Base-by-base conservation (phyloP, 2,329 filamentous ascomycete genomes). In the Calonectria hongkongensis region DNA sequence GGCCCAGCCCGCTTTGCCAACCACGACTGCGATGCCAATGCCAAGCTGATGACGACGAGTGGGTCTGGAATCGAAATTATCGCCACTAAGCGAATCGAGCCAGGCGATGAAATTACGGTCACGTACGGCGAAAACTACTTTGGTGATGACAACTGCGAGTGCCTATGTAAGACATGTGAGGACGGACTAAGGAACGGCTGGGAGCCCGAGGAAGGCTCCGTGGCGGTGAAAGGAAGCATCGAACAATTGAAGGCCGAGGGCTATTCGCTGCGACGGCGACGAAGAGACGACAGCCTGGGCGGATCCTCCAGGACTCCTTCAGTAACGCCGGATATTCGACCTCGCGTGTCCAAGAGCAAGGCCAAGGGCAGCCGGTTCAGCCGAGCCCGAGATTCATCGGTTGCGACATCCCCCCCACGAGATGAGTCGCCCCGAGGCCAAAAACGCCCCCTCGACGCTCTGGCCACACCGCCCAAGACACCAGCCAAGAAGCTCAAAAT, bases 51-150 rank as follows among this genome's bases (percentile, higher is more conserved):
- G 78, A 98, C 95, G 43, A 94, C 92, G 43, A 95, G 95, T 56
- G 91, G 93, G 70, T 92, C 96, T 71, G 95, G 95, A 43, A 98
- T 99, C 86, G 94, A 97, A 81, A 96, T 99, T 70, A 91, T 98
- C 63, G 95, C 97, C 3, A 91, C 92, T 41, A 92, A 92, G 76
- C 90, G 96, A 71, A 98, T 99, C 73, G 90, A 93, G 13, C 87
- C 94, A 1, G 97, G 96, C 4, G 96, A 99, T 73, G 97, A 99
- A 83, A 98, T 99, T 72, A 99, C 97, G 0, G 97, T 99, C 0
- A 96, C 94, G 0, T 99, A 99, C 80, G 95, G 96, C 28, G 95
- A 98, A 21, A 95, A 95, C 81, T 99, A 99, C 83, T 99, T 99
- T 85, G 97, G 97, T 2, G 93, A 95, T 54, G 92, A 96, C 82